A percentile compares a stretch with the other conserved stretches of the same genome.
These are phyloP conservation scores for Calonectria pteridis DNA, from an alignment of 2,329 filamentous ascomycete species.

Conservation along the genomic window DNA sequence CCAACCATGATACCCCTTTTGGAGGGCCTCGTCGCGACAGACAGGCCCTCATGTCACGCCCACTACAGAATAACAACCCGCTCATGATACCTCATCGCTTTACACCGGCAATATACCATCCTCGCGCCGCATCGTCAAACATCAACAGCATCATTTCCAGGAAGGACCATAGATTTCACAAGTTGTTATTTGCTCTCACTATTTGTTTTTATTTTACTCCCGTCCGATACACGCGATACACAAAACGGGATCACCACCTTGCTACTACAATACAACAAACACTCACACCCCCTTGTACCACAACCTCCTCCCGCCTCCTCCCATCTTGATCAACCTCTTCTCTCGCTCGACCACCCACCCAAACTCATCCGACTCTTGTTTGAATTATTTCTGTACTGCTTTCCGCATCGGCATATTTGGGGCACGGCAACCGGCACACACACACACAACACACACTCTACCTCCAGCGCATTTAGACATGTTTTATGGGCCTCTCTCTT, in stretches of 20 bases:
- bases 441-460: no score
- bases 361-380: conserved; percentile 15
- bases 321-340: conserved; percentile 2
- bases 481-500: conserved; percentile 21
- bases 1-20: conserved; percentile 36
- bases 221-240: conserved; percentile 19
- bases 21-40: not conserved
- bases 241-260: conserved; percentile 13
- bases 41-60: conserved; percentile 12
- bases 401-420: conserved; percentile 18
- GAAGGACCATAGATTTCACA: conserved; percentile 40
- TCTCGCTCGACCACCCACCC: conserved; percentile 26
- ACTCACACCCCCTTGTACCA: conserved; percentile 13
- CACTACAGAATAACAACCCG: not conserved
- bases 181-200: not conserved
- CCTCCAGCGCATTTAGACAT: conserved; percentile 40
- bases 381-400: conserved; percentile 24
- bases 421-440: conserved; percentile 11
- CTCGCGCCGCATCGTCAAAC: not conserved
- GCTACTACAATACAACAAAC: conserved; percentile 19
- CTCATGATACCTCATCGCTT: conserved; percentile 5
- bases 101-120: not conserved
- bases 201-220: not conserved
- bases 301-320: not conserved
- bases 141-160: conserved; percentile 28